Evolutionary conservation across 2,329 filamentous ascomycete species (phyloP).

Genomic region (Phialemonium atrogriseum): DNA sequence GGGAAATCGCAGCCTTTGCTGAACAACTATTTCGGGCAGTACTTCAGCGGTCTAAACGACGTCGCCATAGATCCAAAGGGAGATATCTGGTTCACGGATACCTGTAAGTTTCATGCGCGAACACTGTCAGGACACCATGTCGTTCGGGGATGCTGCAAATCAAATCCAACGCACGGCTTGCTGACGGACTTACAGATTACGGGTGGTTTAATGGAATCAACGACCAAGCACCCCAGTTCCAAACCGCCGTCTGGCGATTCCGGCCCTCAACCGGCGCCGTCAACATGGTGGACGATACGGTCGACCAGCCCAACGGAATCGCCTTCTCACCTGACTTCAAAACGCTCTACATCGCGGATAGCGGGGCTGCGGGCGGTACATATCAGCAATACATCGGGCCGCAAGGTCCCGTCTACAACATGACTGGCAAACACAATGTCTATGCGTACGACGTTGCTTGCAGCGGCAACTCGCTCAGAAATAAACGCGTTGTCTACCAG

Average conservation of each 20-base stretch:
- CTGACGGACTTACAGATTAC: no score
- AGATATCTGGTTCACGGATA: background rate
- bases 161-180: no score
- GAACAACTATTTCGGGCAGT: background rate
- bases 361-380: no score
- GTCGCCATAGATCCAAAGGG: background rate
- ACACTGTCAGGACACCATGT: no score
- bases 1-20: background rate
- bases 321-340: background rate
- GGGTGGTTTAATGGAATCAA: background rate
- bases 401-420: no score
- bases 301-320: background rate
- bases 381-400: no score
- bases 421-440: no score
- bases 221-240: background rate
- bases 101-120: no score
- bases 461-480: no score
- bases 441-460: no score
- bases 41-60: background rate
- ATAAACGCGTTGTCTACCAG: no score
- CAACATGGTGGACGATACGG: background rate
- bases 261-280: background rate
- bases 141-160: no score
- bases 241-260: background rate
- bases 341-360: background rate